A percentile compares a stretch with the other conserved stretches of the same genome.
These are phyloP conservation scores for Silybum marianum DNA, from an alignment of 129 eudicot genomes.

Conservation along the genomic window DNA sequence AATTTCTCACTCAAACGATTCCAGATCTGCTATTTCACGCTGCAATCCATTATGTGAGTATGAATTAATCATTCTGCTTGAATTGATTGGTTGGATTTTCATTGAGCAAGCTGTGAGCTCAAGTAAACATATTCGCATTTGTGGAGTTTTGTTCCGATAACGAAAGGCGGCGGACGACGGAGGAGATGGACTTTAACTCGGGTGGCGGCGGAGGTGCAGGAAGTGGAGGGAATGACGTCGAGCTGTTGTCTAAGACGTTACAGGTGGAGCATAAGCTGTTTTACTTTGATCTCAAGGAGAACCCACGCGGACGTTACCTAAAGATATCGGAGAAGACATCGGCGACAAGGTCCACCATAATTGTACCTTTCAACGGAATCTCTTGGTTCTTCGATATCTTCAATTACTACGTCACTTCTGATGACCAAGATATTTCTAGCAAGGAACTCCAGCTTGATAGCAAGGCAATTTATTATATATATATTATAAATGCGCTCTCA, in stretches of 20 bases:
- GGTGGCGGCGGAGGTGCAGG: constrained; percentile 55
- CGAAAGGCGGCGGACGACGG: constrained; percentile 15
- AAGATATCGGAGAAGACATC: constrained; percentile 98
- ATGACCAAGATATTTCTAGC: constrained; percentile 75
- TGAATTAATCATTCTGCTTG: constrained; percentile 3
- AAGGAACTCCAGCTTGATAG: constrained; percentile 97
- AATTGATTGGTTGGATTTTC: constrained; percentile 17
- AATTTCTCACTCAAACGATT: constrained; percentile 23
- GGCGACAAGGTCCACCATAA: constrained; percentile 94
- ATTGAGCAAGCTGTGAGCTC: constrained; percentile 22
- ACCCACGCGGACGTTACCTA: constrained; percentile 91
- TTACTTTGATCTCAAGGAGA: constrained; percentile 98
- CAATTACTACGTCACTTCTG: constrained; percentile 88
- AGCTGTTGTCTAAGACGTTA: constrained; percentile 82
- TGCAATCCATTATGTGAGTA: constrained; percentile 21
- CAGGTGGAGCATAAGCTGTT: constrained; percentile 99
- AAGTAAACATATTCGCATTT: constrained; percentile 26
- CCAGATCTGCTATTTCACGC: constrained; percentile 28
- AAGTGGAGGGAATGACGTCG: constrained; percentile 79
- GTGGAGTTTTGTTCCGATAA: constrained; percentile 27
- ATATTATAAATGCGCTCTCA: neutral
- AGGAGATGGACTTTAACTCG: constrained; percentile 72
- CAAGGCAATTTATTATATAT: constrained; percentile 46
- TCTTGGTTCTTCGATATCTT: constrained; percentile 96
- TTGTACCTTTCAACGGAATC: constrained; percentile 86